phyloP scores from a whole-genome alignment of 768 basidiomycete species.

The Psilocybe sp. region DNA sequence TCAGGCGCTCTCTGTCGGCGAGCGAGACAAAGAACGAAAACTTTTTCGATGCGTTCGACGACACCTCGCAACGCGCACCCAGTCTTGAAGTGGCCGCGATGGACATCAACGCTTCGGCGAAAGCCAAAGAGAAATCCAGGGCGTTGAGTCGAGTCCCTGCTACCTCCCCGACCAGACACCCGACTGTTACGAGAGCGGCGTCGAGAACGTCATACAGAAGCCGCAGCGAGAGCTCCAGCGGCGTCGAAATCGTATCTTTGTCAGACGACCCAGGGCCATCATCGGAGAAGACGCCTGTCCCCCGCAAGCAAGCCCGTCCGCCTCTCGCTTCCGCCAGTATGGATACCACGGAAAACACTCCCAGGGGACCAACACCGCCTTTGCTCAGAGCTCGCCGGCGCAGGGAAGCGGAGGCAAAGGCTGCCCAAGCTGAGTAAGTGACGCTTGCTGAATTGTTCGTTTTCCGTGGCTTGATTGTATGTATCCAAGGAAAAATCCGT shows the following conservation, averaged over 20 bases:
- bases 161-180: too few relatives aligned
- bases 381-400: background rate
- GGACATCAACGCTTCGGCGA: conserved; percentile 1
- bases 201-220: background rate
- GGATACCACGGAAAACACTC: too few relatives aligned
- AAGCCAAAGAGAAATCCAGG: background rate
- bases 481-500: background rate
- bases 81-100: conserved; percentile 5
- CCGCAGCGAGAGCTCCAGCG: too few relatives aligned
- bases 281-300: too few relatives aligned
- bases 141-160: background rate
- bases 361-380: too few relatives aligned
- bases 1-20: conserved; percentile 15
- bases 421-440: background rate
- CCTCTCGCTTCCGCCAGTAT: too few relatives aligned
- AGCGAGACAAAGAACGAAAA: conserved; percentile 11
- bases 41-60: background rate
- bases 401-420: background rate
- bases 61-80: background rate
- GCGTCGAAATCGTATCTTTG: too few relatives aligned
- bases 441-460: background rate
- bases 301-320: too few relatives aligned
- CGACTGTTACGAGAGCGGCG: too few relatives aligned
- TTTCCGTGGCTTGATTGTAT: background rate
- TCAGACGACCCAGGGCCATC: too few relatives aligned